Evolutionary conservation across 495 filamentous ascomycete species (phyloP).

Genomic region (Talaromyces proteolyticus): DNA sequence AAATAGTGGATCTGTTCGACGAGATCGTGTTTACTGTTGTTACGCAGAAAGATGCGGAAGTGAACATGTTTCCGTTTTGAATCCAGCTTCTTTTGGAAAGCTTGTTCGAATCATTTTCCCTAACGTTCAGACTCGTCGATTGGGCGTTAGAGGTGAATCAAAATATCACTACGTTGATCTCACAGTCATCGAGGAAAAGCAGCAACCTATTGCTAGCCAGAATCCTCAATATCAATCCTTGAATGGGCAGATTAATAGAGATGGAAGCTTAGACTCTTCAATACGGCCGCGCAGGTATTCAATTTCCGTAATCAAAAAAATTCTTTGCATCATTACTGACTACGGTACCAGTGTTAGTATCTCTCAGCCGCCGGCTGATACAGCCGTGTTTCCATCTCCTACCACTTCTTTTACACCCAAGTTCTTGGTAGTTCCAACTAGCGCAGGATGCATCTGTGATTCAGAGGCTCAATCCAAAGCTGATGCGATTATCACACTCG

Average conservation of each 20-base stretch:
- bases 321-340: conserved; percentile 1
- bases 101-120: conserved; percentile 94
- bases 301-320: background rate
- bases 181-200: conserved; percentile 53
- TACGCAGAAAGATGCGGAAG: conserved; percentile 88
- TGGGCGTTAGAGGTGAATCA: conserved; percentile 92
- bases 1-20: conserved; percentile 77
- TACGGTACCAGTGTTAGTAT: conserved; percentile 25
- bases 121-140: conserved; percentile 81
- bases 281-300: conserved; percentile 8
- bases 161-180: conserved; percentile 98
- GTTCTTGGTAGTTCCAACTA: conserved; percentile 16
- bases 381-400: conserved; percentile 65
- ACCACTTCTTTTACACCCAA: conserved; percentile 31
- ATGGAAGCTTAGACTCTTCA: background rate
- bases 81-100: conserved; percentile 96
- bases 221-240: conserved; percentile 19
- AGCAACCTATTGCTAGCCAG: conserved; percentile 22
- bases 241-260: conserved; percentile 8
- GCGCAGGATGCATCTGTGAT: conserved; percentile 25
- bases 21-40: conserved; percentile 87
- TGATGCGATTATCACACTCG: conserved; percentile 25
- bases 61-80: conserved; percentile 86
- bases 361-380: conserved; percentile 53
- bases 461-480: conserved; percentile 13